These are phyloP conservation scores for Inosperma sp. DNA, from an alignment of 768 basidiomycete genomes.

Conservation along the genomic window DNA sequence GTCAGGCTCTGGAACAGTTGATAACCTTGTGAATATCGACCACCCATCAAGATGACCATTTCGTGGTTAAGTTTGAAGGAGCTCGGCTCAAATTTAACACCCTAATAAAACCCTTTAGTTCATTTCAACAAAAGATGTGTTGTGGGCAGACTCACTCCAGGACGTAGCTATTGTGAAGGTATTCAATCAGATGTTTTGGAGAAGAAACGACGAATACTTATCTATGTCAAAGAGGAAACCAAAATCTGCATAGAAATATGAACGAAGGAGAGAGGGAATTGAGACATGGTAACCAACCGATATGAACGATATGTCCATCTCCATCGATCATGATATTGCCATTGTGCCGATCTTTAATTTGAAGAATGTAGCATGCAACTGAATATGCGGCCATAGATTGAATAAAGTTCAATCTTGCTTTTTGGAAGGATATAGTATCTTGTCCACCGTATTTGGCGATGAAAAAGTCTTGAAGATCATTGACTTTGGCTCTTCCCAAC, in stretches of 20 bases:
- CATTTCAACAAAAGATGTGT: conserved; percentile 9
- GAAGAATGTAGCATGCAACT: conserved; percentile 94
- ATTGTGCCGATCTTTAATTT: conserved; percentile 98
- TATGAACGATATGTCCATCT: conserved; percentile 93
- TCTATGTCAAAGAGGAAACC: conserved; percentile 98
- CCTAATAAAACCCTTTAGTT: conserved; percentile 47
- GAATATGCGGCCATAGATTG: conserved; percentile 99
- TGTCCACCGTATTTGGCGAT: conserved; percentile 87
- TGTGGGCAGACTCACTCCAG: conserved; percentile 48
- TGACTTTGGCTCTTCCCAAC: conserved; percentile 98
- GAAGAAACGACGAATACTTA: conserved; percentile 45
- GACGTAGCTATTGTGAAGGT: conserved; percentile 43
- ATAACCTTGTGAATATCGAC: conserved; percentile 90
- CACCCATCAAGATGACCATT: conserved; percentile 98
- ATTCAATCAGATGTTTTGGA: conserved; percentile 22
- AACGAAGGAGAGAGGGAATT: conserved; percentile 1
- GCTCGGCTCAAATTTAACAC: conserved; percentile 97
- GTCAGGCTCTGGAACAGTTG: conserved; percentile 90
- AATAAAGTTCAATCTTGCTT: conserved; percentile 91
- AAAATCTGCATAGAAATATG: conserved; percentile 56
- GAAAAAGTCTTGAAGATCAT: conserved; percentile 93
- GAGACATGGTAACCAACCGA: conserved; percentile 52
- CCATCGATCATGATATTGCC: conserved; percentile 99
- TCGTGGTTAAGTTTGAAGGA: conserved; percentile 99
- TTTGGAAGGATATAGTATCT: conserved; percentile 86